Base-by-base conservation (phyloP, 225 moss, liverwort and hornwort genomes). In the Antitrichia curtipendula region DNA sequence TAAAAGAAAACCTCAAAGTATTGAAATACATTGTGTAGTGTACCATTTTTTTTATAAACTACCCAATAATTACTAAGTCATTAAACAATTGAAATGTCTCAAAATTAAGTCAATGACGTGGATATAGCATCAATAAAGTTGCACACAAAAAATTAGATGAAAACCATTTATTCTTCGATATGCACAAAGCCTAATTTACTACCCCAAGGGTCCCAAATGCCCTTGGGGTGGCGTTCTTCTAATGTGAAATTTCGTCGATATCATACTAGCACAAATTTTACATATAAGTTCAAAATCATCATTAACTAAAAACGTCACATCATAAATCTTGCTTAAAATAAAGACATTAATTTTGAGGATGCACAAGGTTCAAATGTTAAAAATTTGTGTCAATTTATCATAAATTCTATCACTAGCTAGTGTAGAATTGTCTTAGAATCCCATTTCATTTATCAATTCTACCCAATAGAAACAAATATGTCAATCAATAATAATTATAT, bases 11-110 rank as follows among this genome's bases (percentile, higher is more conserved):
- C 49, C 6, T 29, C 3, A 28, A 28, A 73, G 2, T 18, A 17
- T 73, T 47, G 7, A 49, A 18, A 19, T 49, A 20, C 2, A 74
- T 6, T 49, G 1, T 31, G 45, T 74, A 20, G 12, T 20, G 1
- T 74, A 19, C 2, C 18, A 10, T 73, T 49, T 11, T 65, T 12
- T 74, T 31, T 1, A 31, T 49, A 2, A 49, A 31, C 7, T 74
- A 31, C 0, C 49, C 7, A 3, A 7, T 32, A 2, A 6, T 45
- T 45, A 0, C 16, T 7, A 31, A 74, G 31, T 4, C 4, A 5
- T 18, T 31, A 25, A 4, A 50, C 18, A 62, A 15, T n/a, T 0
- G 0, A 45, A 31, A 73, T 32, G 4, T 50, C 12, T 32, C 50
- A 0, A 49, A 74, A 1, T 20, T 2, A 7, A 20, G 12, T 12